Percentiles rank a stretch among this genome's conserved stretches.
Evolutionary conservation across 2,329 filamentous ascomycete species (phyloP).

Genomic region (Apiospora kogelbergensis): DNA sequence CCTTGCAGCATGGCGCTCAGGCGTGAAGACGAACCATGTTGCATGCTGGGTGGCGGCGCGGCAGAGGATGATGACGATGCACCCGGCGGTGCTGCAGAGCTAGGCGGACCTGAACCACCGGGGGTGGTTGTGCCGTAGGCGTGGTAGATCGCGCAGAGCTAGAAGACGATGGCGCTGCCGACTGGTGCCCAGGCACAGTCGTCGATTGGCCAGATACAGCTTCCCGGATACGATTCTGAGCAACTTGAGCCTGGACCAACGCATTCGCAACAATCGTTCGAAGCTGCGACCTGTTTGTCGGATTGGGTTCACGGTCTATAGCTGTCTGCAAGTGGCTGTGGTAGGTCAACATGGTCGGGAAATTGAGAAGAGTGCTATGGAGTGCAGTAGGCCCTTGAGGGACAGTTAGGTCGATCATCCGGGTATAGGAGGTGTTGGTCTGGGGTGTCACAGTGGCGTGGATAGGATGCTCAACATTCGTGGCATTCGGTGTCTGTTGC

Average conservation of each 20-base stretch:
- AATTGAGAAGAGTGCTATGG: conserved; percentile 43
- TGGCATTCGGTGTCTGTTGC: conserved; percentile 26
- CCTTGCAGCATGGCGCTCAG: conserved; percentile 3
- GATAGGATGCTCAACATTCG: conserved; percentile 31
- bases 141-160: neutral
- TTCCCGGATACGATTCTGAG: conserved; percentile 35
- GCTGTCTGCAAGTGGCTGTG: conserved; percentile 48
- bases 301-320: conserved; percentile 52
- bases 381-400: conserved; percentile 49
- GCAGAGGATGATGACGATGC: neutral
- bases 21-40: neutral
- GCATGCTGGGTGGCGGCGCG: neutral
- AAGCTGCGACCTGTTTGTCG: conserved; percentile 47
- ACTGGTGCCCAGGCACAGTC: conserved; percentile 11
- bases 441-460: conserved; percentile 33
- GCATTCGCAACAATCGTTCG: conserved; percentile 49
- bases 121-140: conserved; percentile 5
- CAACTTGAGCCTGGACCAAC: conserved; percentile 45
- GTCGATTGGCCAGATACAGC: conserved; percentile 16
- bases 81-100: conserved; percentile 6
- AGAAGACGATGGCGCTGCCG: conserved; percentile 15
- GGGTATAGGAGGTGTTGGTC: conserved; percentile 43
- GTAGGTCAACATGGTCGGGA: conserved; percentile 50
- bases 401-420: conserved; percentile 54
- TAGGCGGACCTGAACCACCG: neutral